A percentile compares a stretch with the other conserved stretches of the same genome.
Conservation (phyloP, 805 yeast species). For the Wilhelminamyces savonicus region DNA sequence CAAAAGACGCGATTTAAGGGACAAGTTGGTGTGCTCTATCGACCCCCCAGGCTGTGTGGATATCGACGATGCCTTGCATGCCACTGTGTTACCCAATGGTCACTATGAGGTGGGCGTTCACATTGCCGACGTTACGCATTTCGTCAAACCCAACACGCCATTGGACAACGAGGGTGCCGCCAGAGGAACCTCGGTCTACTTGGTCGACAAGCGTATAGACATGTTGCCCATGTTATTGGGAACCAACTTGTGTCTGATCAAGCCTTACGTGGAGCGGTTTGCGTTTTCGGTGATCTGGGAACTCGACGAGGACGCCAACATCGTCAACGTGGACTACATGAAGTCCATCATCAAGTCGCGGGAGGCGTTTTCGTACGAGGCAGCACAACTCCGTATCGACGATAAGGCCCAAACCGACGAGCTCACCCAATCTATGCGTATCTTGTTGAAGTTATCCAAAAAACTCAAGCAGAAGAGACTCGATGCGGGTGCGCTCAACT, state of each 20-base stretch:
- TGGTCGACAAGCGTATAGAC: conserved; percentile 97
- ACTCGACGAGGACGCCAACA: conserved; percentile 77
- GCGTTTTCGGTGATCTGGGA: conserved; percentile 98
- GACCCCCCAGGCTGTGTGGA: conserved; percentile 99
- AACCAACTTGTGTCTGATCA: conserved; percentile 90
- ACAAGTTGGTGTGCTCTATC: conserved; percentile 85
- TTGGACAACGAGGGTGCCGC: conserved; percentile 94
- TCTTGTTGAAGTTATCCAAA: conserved; percentile 71
- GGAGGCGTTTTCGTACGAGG: conserved; percentile 91
- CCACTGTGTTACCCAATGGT: conserved; percentile 78
- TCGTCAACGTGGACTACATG: conserved; percentile 69
- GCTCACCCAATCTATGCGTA: conserved; percentile 83
- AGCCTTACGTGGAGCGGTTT: conserved; percentile 91
- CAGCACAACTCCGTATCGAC: conserved; percentile 88
- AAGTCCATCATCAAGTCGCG: conserved; percentile 87
- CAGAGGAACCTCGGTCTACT: conserved; percentile 93
- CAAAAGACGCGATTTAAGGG: conserved; percentile 80
- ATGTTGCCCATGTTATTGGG: conserved; percentile 95
- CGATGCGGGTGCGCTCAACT: conserved; percentile 92
- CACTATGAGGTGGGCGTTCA: conserved; percentile 97
- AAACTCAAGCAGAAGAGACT: conserved; percentile 78
- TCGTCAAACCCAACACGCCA: conserved; percentile 88
- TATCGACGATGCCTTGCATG: conserved; percentile 97
- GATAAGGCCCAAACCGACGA: conserved; percentile 73
- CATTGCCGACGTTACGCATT: conserved; percentile 97